phyloP scores from a whole-genome alignment of 192 early-diverging fungal species.

The Coemansia sp. region DNA sequence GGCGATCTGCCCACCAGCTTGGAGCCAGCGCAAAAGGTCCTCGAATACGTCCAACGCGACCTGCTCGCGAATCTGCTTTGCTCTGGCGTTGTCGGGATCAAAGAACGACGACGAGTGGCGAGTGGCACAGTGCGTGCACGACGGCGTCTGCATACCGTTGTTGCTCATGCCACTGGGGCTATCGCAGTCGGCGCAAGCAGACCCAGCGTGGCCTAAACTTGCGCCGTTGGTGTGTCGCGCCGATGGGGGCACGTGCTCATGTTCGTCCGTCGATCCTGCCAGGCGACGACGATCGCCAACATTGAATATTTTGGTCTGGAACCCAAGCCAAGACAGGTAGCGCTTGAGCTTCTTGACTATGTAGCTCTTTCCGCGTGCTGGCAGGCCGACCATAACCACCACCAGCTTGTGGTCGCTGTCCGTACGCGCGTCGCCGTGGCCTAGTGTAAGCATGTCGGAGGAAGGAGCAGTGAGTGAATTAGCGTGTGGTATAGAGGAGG shows the following conservation, averaged over 20 bases:
- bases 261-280: conserved; percentile 50
- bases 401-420: conserved; percentile 89
- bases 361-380: conserved; percentile 94
- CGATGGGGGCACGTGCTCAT: conserved; percentile 7
- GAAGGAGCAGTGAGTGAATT: background rate
- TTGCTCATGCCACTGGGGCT: conserved; percentile 17
- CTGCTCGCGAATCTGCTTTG: conserved; percentile 78
- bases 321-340: conserved; percentile 83
- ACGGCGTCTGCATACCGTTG: background rate
- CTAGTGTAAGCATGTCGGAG: conserved; percentile 40
- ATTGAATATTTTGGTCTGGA: conserved; percentile 86
- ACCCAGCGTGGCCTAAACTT: background rate
- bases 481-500: background rate
- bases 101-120: conserved; percentile 90
- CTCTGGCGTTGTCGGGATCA: conserved; percentile 85
- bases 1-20: conserved; percentile 85
- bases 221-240: conserved; percentile 3
- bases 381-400: conserved; percentile 97
- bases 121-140: conserved; percentile 40
- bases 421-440: conserved; percentile 52
- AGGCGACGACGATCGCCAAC: conserved; percentile 93
- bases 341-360: conserved; percentile 95
- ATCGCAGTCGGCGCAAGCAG: conserved; percentile 49
- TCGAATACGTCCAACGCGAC: conserved; percentile 91
- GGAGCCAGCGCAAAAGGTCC: conserved; percentile 89